A percentile compares a stretch with the other conserved stretches of the same genome.
Evolutionary conservation across 768 basidiomycete genomes (phyloP).

Genomic region (Boletus rubescentipes): DNA sequence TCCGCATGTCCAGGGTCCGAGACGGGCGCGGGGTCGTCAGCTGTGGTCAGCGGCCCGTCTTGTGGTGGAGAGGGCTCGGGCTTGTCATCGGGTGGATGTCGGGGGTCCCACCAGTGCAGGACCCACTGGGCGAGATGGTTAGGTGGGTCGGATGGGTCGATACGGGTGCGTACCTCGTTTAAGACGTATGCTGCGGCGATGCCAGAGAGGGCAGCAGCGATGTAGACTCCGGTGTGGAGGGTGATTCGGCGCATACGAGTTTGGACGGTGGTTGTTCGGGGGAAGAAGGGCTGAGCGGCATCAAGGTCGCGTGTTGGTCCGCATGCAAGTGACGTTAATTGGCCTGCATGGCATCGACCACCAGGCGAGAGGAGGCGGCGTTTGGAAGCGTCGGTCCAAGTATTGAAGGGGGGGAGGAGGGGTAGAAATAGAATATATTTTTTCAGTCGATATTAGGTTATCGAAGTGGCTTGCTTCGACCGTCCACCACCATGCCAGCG

Average conservation of each 20-base stretch:
- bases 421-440: no score
- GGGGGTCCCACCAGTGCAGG: constrained; percentile 1
- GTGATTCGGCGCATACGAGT: constrained; percentile 12
- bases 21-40: background rate
- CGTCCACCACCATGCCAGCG: constrained; percentile 14
- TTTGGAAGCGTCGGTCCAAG: no score
- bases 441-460: background rate
- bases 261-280: no score
- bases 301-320: no score
- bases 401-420: no score
- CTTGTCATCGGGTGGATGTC: background rate
- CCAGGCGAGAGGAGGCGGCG: no score
- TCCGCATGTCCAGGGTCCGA: background rate
- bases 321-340: no score
- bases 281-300: no score
- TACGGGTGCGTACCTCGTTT: constrained; percentile 9
- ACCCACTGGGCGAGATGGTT: constrained; percentile 12
- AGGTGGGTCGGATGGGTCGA: background rate
- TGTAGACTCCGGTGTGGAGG: constrained; percentile 5
- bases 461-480: no score
- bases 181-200: constrained; percentile 23
- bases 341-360: no score
- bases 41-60: no score
- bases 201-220: constrained; percentile 17
- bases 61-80: background rate